Percentiles rank a stretch among this genome's conserved stretches.
These are phyloP conservation scores for Pichia gijzeniarum DNA, from an alignment of 805 yeast genomes.

Conservation along the genomic window DNA sequence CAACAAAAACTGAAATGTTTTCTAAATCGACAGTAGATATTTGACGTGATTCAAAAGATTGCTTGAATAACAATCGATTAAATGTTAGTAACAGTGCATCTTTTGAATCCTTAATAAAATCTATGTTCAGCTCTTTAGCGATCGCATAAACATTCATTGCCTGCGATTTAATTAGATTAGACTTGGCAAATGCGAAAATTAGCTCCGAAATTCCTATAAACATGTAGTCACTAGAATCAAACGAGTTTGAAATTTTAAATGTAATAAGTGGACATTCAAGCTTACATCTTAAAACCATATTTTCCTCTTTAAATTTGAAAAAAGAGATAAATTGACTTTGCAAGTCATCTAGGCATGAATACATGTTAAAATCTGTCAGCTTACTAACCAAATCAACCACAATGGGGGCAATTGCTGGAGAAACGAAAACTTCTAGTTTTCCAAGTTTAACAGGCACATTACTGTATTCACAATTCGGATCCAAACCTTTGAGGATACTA, in stretches of 20 bases:
- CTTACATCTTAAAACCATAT: conserved; percentile 25
- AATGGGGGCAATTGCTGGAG: conserved; percentile 32
- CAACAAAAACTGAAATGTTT: conserved; percentile 14
- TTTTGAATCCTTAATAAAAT: conserved; percentile 7
- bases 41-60: conserved; percentile 1
- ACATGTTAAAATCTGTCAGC: conserved; percentile 36
- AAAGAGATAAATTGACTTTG: conserved; percentile 44
- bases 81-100: conserved; percentile 11
- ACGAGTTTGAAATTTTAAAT: conserved; percentile 15
- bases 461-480: conserved; percentile 44
- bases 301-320: conserved; percentile 8
- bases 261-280: conserved; percentile 41
- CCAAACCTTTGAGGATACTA: conserved; percentile 17
- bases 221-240: conserved; percentile 21
- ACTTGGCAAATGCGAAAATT: conserved; percentile 29
- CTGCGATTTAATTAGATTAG: conserved; percentile 9
- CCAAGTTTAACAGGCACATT: conserved; percentile 52
- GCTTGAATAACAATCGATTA: conserved; percentile 6
- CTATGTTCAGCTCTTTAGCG: conserved; percentile 13
- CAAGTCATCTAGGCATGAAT: conserved; percentile 52
- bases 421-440: conserved; percentile 38
- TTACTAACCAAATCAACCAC: conserved; percentile 30
- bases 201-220: conserved; percentile 32
- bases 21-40: conserved; percentile 15
- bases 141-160: conserved; percentile 7